Evolutionary conservation across 768 basidiomycete species (phyloP), one percentile per base, ranked within the genome.

Genomic region (Lentinula sp.): DNA sequence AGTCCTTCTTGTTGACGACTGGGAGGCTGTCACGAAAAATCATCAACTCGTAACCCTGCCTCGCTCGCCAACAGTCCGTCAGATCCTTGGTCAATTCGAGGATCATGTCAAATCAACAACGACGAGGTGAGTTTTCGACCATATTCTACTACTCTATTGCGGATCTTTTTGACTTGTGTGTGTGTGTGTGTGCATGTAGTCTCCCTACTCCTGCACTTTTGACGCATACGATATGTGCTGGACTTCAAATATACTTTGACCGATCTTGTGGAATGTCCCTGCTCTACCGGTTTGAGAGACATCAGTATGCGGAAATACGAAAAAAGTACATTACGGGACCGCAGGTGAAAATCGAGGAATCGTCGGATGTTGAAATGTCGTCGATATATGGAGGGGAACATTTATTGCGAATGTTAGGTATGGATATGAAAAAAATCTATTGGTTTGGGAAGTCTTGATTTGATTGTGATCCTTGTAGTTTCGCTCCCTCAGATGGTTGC

Each of bases 1-100:
- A 71, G 82, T 86, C 34, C 80, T 89, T 51, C 80, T 99, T 40
- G 95, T 98, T 2, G 95, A 98, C 68, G 97, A 98, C 66, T 99
- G 97, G 97, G 96, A 98, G 73, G 85, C 88, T 4, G 87, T 98
- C 42, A 98, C 97, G 57, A 98, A 97, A 77, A 91, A 95, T 70
- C 86, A 87, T 66, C 91, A 94, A 94, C 79, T 97, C 52, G 91
- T 98, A 2, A 76, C 87, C 0, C 76, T 99, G 5, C 94, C 95
- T 21, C 82, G 94, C 32, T 78, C 71, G 18, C 95, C 94, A 0
- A 90, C 79, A 49, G 94, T 98, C 1, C 75, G 84, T 8, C 82
- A 89, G 57, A 75, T 98, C 16, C 78, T 98, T 0, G 77, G 85
- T 48, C 84, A 93, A 65, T 99, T 93, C 73, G 83, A 87, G 60